A percentile compares a stretch with the other conserved stretches of the same genome.
Conservation (phyloP, 495 filamentous ascomycete species). For the Talaromyces ruber region DNA sequence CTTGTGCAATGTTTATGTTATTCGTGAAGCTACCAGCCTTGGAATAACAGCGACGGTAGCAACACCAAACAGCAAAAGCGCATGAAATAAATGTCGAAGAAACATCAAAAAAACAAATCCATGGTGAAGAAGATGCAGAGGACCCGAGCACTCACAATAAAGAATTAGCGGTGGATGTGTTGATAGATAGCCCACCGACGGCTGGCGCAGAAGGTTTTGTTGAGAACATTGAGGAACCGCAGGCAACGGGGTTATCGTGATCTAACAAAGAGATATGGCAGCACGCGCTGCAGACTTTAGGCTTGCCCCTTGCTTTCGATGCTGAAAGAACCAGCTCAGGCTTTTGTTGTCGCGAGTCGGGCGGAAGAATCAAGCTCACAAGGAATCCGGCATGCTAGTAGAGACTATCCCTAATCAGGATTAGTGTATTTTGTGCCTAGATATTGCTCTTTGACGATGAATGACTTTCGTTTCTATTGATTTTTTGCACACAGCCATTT, state of each 20-base stretch:
- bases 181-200: constrained; percentile 59
- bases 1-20: neutral
- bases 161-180: constrained; percentile 65
- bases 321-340: neutral
- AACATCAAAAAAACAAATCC: neutral
- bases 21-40: neutral
- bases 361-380: neutral
- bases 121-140: neutral
- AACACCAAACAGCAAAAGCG: neutral
- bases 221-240: constrained; percentile 36
- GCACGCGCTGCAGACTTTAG: neutral
- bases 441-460: neutral
- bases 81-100: neutral
- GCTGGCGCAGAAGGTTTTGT: constrained; percentile 49
- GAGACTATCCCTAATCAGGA: neutral
- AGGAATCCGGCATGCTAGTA: neutral
- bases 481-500: neutral
- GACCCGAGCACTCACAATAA: constrained; percentile 51
- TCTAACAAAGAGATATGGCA: neutral
- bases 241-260: neutral
- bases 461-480: neutral
- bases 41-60: neutral
- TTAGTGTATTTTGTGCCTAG: neutral
- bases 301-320: neutral
- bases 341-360: neutral